phyloP scores from a whole-genome alignment of 2,329 filamentous ascomycete genomes.

The Pestalotiopsis sp. region DNA sequence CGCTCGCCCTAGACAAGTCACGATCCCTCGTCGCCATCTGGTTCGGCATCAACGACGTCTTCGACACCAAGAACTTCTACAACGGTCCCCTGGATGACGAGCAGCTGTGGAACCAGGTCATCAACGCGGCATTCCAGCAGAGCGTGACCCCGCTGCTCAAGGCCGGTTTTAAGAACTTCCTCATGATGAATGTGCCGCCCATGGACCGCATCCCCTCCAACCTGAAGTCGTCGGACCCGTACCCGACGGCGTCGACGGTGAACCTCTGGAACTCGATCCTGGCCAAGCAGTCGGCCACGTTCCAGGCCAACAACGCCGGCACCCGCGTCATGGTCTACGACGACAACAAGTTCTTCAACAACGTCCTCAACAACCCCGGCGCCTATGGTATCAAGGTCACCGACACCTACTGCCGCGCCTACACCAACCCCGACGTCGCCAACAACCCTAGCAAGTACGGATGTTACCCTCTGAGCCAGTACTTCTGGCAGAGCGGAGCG shows the following conservation, averaged over 20 bases:
- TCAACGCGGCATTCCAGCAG: conserved; percentile 40
- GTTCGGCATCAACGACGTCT: conserved; percentile 62
- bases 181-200: conserved; percentile 55
- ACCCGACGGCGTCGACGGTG: conserved; percentile 49
- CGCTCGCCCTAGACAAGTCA: conserved; percentile 25
- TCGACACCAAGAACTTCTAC: conserved; percentile 42
- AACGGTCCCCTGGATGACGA: conserved; percentile 44
- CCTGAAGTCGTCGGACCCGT: conserved; percentile 31
- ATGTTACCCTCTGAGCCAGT: conserved; percentile 29
- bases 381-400: conserved; percentile 31
- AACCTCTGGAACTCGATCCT: conserved; percentile 46
- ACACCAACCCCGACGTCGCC: conserved; percentile 26
- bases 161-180: conserved; percentile 52
- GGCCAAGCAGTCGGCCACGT: conserved; percentile 33
- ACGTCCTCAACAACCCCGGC: conserved; percentile 28
- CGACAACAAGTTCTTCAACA: conserved; percentile 33
- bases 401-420: conserved; percentile 28
- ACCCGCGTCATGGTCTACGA: conserved; percentile 30
- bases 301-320: conserved; percentile 27
- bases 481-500: conserved; percentile 35
- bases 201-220: conserved; percentile 47
- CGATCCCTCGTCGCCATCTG: conserved; percentile 49
- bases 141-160: conserved; percentile 46
- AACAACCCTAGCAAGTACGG: conserved; percentile 28
- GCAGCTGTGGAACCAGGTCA: conserved; percentile 45